Evolutionary conservation across 2,329 filamentous ascomycete genomes (phyloP), one percentile per base, ranked within the genome.

Genomic region (Salinomyces thailandicus): DNA sequence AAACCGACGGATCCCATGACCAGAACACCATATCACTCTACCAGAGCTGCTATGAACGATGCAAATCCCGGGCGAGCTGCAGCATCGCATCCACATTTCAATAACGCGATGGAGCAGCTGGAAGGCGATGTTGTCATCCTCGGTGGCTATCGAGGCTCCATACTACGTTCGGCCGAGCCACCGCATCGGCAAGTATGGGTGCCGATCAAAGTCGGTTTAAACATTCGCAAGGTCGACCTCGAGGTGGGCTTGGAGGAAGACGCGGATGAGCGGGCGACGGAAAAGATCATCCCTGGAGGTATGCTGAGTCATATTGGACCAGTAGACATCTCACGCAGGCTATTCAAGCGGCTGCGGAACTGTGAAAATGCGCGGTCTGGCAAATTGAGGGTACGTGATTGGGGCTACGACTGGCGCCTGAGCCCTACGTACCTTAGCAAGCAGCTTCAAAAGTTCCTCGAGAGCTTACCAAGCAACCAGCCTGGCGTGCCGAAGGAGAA

Each of bases 231-330:
- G 55, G 87, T 89, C 2, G 85, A 96, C 55, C 68, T 96, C 3
- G 85, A 93, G 56, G 80, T 96, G 7, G 87, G 86, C 0, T 62
- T 95, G 4, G 72, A 82, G 11, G 50, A 53, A 19, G 81, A 86
- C 49, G 87, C 93, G 38, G 89, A 95, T 52, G 81, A 85, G 49
- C 72, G 65, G 4, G 91, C 91, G 77, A 77, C 82, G 46, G 73
- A 93, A 40, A 77, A 69, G n/a, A 85, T 96, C 41, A 81, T 86
- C 35, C 72, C 87, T 0, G 85, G 79, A 2, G 86, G 86, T 5
- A 93, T 94, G 75, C 69, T 95, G n/a, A 80, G 85, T 30, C 79
- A 93, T 51, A 85, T 95, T 44, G 89, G 89, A 0, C 86, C 86
- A 0, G 81, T 96, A 27, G 89, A 96, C 57, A 87, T 95, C 39